These are phyloP conservation scores for Verbascum thapsus DNA, from an alignment of 257 asterid species.

Conservation along the genomic window DNA sequence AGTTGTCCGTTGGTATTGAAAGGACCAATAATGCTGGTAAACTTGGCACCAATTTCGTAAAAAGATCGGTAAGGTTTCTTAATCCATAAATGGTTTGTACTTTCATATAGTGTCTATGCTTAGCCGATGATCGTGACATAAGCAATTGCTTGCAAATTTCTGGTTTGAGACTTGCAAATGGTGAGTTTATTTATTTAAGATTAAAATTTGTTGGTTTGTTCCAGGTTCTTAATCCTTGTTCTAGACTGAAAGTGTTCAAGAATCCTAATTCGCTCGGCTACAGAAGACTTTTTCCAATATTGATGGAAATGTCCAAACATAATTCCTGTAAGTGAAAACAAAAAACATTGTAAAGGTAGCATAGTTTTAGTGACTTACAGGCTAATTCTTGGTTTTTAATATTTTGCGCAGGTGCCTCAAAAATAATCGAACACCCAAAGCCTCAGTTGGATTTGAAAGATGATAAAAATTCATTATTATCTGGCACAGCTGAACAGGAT, in stretches of 20 bases:
- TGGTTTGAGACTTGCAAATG: conserved; percentile 2
- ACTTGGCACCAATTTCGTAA: conserved; percentile 30
- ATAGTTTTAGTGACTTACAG: neutral
- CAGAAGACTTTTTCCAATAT: conserved; percentile 77
- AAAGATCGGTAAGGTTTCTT: conserved; percentile 41
- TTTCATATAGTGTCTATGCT: neutral
- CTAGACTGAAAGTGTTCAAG: conserved; percentile 58
- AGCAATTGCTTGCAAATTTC: neutral
- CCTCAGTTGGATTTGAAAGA: conserved; percentile 31
- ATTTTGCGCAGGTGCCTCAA: conserved; percentile 42
- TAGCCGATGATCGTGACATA: neutral
- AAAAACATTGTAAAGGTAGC: neutral
- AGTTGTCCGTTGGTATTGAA: conserved; percentile 30
- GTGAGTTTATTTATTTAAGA: conserved; percentile 8
- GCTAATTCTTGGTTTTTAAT: neutral
- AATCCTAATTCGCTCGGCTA: conserved; percentile 64
- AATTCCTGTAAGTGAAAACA: conserved; percentile 36
- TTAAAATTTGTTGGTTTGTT: conserved; percentile 7
- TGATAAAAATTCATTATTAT: conserved; percentile 23
- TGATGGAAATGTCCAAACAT: conserved; percentile 57
- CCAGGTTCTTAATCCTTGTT: conserved; percentile 71
- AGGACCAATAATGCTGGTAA: conserved; percentile 27
- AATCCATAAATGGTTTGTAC: neutral
- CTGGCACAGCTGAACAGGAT: conserved; percentile 19
- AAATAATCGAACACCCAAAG: conserved; percentile 32